Conservation (phyloP, 805 yeast genomes). For the Pichia nakasei region DNA sequence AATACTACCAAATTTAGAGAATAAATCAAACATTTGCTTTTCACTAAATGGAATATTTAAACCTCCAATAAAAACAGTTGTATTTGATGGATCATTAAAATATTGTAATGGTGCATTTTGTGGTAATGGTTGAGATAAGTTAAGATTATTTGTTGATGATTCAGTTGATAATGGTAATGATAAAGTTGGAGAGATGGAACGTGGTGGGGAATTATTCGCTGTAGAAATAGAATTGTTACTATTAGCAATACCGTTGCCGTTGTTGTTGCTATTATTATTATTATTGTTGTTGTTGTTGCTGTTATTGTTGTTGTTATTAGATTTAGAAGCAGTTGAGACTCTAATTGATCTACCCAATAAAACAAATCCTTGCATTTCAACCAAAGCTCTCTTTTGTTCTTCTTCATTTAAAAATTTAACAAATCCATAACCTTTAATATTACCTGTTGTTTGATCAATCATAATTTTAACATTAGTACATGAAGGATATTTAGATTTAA, state of each 20-base stretch:
- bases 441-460: slow-evolving; percentile 60
- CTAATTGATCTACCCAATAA: slow-evolving; percentile 70
- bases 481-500: slow-evolving; percentile 62
- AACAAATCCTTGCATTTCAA: slow-evolving; percentile 74
- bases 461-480: slow-evolving; percentile 71
- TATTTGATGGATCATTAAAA: slow-evolving; percentile 65
- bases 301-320: slow-evolving; percentile 8
- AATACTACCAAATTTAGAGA: slow-evolving; percentile 64
- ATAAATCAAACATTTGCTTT: slow-evolving; percentile 50
- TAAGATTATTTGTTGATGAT: background rate
- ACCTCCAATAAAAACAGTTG: slow-evolving; percentile 76
- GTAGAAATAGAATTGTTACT: background rate
- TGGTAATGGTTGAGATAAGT: slow-evolving; percentile 21
- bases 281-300: background rate
- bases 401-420: slow-evolving; percentile 60
- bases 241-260: background rate
- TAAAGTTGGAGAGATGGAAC: background rate
- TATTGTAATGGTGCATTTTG: slow-evolving; percentile 44
- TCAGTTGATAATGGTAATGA: slow-evolving; percentile 1
- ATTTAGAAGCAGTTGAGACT: slow-evolving; percentile 56
- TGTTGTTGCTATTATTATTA: background rate
- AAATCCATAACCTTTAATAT: slow-evolving; percentile 82
- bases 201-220: background rate
- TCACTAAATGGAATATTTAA: slow-evolving; percentile 50
- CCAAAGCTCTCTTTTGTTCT: slow-evolving; percentile 63